Evolutionary conservation across 1,284 basidiomycete genomes (phyloP), one percentile per base, ranked within the genome.

Genomic region (Ceratobasidium sp.): DNA sequence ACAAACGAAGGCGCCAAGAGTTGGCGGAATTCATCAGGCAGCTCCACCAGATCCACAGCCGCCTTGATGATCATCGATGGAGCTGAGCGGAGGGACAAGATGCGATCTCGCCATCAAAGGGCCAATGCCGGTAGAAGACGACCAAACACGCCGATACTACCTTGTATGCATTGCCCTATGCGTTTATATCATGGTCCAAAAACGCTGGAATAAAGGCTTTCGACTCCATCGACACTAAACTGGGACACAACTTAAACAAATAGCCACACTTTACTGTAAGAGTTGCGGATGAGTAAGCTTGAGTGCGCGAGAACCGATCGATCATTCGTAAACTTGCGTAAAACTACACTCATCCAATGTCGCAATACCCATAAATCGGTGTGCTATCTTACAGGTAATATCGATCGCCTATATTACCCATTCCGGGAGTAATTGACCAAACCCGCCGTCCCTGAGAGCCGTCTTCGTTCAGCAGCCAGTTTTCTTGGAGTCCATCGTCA

Each of bases 341-440:
- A 20, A 54, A 54, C 52, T 26, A 20, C 20, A 17, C 17, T n/a
- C 17, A 54, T 54, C 52, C n/a, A 17, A 17, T 9, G 10, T 48
- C 7, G 46, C 17, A n/a, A n/a, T 56, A 56, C 54, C 15, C n/a
- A 56, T 65, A 26, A 48, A 48, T 13, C 17, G 46, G 46, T 17
- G 17, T 17, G 17, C 17, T 48, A 48, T 48, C 17, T 15, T 76
- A 76, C n/a, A 76, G 42, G 33, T 78, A 78, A 46, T 78, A 78
- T 38, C 77, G 69, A 44, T 78, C 77, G 17, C 93, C 93, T 77
- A 95, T 94, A 78, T 94, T 92, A 1, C 93, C 93, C 89, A 95
- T 92, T 7, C 93, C 93, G 62, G 93, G 93, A 79, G 93, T 89
- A 73, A 81, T 69, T n/a, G 75, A 87, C 93, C 93, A 95, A 23